Evolutionary conservation across 495 filamentous ascomycete species (phyloP).

Genomic region (Staphylotrichum longicolle): DNA sequence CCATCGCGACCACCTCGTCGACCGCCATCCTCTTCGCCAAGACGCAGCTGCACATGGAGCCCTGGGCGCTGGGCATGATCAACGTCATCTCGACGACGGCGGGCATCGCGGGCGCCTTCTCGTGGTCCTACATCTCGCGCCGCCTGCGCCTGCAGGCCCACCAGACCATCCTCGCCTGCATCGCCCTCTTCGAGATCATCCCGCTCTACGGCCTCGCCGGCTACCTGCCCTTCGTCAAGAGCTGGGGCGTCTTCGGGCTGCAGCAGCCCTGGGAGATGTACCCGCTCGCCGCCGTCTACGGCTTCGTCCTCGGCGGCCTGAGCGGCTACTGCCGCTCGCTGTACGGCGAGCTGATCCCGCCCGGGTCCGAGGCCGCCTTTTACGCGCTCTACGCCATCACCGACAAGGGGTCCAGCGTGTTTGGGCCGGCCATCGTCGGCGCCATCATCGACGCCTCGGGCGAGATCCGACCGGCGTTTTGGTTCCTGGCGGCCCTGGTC

Average conservation of each 20-base stretch:
- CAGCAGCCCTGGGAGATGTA: slow-evolving; percentile 98
- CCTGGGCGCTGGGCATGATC: slow-evolving; percentile 86
- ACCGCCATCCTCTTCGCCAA: slow-evolving; percentile 96
- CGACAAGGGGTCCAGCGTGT: slow-evolving; percentile 92
- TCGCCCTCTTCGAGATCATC: slow-evolving; percentile 85
- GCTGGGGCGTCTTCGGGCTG: slow-evolving; percentile 74
- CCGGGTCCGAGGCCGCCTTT: slow-evolving; percentile 91
- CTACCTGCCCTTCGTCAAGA: slow-evolving; percentile 77
- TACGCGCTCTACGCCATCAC: slow-evolving; percentile 97
- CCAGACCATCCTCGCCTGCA: slow-evolving; percentile 89
- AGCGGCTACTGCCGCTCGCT: slow-evolving; percentile 90
- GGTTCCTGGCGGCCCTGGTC: slow-evolving; percentile 83
- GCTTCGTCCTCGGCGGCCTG: slow-evolving; percentile 89
- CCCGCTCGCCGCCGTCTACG: slow-evolving; percentile 84
- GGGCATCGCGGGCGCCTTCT: slow-evolving; percentile 84
- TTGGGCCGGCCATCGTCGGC: slow-evolving; percentile 92
- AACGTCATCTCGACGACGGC: slow-evolving; percentile 82
- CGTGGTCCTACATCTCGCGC: slow-evolving; percentile 75
- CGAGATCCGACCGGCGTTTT: slow-evolving; percentile 88
- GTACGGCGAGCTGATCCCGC: slow-evolving; percentile 88
- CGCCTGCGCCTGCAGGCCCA: slow-evolving; percentile 63
- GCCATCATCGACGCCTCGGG: slow-evolving; percentile 86
- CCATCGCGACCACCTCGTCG: slow-evolving; percentile 90
- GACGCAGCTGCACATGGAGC: slow-evolving; percentile 84
- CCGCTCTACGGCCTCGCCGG: slow-evolving; percentile 89